Evolutionary conservation across 1,284 basidiomycete species (phyloP).

Genomic region (Rhizoctonia solani): DNA sequence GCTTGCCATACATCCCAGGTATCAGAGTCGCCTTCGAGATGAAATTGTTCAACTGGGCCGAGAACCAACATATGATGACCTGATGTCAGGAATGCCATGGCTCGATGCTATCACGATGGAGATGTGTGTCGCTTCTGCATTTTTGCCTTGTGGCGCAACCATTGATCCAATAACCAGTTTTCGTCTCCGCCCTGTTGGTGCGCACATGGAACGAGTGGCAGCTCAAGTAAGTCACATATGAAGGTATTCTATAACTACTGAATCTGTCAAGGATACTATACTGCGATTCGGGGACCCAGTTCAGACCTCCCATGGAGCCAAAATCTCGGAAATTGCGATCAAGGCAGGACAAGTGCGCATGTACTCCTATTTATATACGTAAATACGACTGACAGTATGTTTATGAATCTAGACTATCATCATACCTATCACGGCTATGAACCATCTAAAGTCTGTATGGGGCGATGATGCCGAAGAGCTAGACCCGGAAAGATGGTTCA

Average conservation of each 20-base stretch:
- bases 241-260: neutral
- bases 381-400: too few relatives aligned
- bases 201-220: slow-evolving; percentile 39
- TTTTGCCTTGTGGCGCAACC: neutral
- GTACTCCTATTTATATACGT: too few relatives aligned
- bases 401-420: too few relatives aligned
- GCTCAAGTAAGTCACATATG: neutral
- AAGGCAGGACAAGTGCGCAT: slow-evolving; percentile 41
- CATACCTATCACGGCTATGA: too few relatives aligned
- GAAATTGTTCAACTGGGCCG: slow-evolving; percentile 48
- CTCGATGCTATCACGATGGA: slow-evolving; percentile 54
- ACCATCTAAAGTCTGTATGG: slow-evolving; percentile 43
- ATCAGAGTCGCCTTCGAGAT: slow-evolving; percentile 56
- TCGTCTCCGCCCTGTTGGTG: slow-evolving; percentile 40
- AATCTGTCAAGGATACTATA: slow-evolving; percentile 39
- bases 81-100: slow-evolving; percentile 48
- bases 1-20: slow-evolving; percentile 51
- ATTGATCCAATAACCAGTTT: slow-evolving; percentile 39
- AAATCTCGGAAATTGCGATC: slow-evolving; percentile 38
- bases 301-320: slow-evolving; percentile 37
- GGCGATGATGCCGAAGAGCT: slow-evolving; percentile 43
- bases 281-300: slow-evolving; percentile 41
- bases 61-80: slow-evolving; percentile 54
- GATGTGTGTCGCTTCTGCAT: slow-evolving; percentile 34
- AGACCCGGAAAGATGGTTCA: slow-evolving; percentile 38